Conservation (phyloP, 139 green algal species). For the Coelastrella sp. region DNA sequence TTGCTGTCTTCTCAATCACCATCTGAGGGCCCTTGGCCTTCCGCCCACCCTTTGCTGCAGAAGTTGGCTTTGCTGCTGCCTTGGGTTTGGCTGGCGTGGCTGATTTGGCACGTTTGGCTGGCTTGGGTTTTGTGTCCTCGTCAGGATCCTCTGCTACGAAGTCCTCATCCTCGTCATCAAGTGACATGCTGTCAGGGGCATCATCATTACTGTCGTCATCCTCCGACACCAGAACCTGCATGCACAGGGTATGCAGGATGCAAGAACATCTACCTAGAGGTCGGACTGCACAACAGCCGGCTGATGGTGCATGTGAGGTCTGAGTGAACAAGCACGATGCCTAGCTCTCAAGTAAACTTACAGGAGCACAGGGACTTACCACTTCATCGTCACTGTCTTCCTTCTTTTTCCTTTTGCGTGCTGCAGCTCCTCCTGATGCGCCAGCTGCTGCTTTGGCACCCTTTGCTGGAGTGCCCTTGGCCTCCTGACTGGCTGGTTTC, state of each 20-base stretch:
- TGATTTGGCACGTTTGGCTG: conserved; percentile 28
- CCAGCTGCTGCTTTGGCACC: not conserved
- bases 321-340: not conserved
- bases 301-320: not conserved
- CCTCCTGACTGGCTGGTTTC: not conserved
- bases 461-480: not conserved
- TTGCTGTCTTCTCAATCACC: conserved; percentile 25
- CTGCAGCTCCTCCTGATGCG: not conserved
- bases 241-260: not conserved
- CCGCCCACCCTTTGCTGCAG: conserved; percentile 2
- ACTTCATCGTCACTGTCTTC: conserved; percentile 39
- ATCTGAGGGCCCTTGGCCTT: conserved; percentile 16
- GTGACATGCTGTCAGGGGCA: conserved; percentile 11
- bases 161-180: conserved; percentile 43
- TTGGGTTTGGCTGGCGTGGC: conserved; percentile 25
- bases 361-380: not conserved
- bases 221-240: conserved; percentile 31
- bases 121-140: not conserved
- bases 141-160: conserved; percentile 25
- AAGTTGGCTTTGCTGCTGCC: not conserved
- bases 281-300: not conserved
- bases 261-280: not conserved
- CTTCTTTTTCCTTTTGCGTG: conserved; percentile 33
- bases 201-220: conserved; percentile 48
- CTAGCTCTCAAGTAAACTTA: not conserved